Percentiles rank a stretch among this genome's conserved stretches.
Conservation (phyloP, 2,329 filamentous ascomycete genomes). For the Trichoderma breve region DNA sequence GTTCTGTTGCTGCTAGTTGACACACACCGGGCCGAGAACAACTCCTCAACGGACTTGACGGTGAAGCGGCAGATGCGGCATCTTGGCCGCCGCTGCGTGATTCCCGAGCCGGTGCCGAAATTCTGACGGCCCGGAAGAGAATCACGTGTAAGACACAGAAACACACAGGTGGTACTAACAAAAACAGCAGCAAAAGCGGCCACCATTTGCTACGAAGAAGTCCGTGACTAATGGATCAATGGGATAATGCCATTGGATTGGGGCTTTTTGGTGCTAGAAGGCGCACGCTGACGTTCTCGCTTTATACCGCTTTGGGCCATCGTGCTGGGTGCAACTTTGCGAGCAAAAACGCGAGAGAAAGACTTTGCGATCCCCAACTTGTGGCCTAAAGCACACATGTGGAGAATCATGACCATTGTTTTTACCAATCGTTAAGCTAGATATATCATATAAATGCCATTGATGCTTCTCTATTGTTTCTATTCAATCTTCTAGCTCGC, state of each 20-base stretch:
- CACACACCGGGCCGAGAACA: neutral
- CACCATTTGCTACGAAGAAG: neutral
- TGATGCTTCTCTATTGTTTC: neutral
- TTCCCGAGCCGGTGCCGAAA: neutral
- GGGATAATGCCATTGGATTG: neutral
- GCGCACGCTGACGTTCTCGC: neutral
- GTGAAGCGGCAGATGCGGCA: neutral
- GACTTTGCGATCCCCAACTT: slow-evolving; percentile 15
- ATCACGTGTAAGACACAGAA: neutral
- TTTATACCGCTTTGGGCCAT: neutral
- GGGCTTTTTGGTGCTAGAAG: neutral
- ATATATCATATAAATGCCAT: neutral
- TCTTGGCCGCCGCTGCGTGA: neutral
- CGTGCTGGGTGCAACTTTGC: neutral
- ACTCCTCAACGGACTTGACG: neutral
- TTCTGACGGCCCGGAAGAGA: neutral
- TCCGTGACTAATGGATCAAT: neutral
- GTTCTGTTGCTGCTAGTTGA: neutral
- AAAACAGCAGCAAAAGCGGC: neutral
- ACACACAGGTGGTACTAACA: neutral
- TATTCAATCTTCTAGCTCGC: neutral
- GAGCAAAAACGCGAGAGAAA: slow-evolving; percentile 1
- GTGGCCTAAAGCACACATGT: neutral
- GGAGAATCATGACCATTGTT: neutral
- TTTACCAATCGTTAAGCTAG: neutral